phyloP scores from a whole-genome alignment of 306 rosid species.

The Vigna nakashimae region DNA sequence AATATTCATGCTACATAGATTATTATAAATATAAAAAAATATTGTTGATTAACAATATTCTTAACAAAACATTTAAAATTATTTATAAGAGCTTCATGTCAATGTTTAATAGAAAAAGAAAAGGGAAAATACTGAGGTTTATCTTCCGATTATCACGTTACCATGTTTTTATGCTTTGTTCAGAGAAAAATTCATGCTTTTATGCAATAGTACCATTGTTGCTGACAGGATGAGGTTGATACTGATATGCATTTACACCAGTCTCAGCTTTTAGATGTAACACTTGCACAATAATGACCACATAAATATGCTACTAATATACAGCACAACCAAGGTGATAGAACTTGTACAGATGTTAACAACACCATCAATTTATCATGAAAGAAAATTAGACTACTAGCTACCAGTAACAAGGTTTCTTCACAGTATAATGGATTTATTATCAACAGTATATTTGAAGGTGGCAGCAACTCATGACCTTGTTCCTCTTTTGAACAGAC shows the following conservation, averaged over 20 bases:
- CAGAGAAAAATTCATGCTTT: constrained; percentile 13
- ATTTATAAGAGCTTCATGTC: background rate
- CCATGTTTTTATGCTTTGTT: constrained; percentile 9
- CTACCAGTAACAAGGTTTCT: constrained; percentile 30
- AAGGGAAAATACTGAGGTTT: background rate
- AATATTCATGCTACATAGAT: too few relatives aligned
- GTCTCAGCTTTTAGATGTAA: constrained; percentile 17
- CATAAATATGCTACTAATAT: constrained; percentile 23
- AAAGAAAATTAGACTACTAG: constrained; percentile 40
- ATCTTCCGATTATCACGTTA: constrained; percentile 4
- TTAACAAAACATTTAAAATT: background rate
- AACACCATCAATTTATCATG: constrained; percentile 31
- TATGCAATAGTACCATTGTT: background rate
- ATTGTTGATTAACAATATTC: background rate
- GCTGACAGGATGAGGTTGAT: background rate
- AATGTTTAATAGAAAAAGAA: background rate
- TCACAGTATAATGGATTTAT: constrained; percentile 22
- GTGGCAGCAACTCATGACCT: constrained; percentile 30
- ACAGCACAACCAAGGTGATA: constrained; percentile 32
- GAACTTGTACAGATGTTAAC: constrained; percentile 26
- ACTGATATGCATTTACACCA: constrained; percentile 10
- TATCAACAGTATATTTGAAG: constrained; percentile 14
- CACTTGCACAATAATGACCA: constrained; percentile 7
- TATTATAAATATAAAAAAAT: background rate
- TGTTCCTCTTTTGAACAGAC: constrained; percentile 41